Evolutionary conservation across 2,329 filamentous ascomycete genomes (phyloP).

Genomic region (Aureobasidium pullulans): DNA sequence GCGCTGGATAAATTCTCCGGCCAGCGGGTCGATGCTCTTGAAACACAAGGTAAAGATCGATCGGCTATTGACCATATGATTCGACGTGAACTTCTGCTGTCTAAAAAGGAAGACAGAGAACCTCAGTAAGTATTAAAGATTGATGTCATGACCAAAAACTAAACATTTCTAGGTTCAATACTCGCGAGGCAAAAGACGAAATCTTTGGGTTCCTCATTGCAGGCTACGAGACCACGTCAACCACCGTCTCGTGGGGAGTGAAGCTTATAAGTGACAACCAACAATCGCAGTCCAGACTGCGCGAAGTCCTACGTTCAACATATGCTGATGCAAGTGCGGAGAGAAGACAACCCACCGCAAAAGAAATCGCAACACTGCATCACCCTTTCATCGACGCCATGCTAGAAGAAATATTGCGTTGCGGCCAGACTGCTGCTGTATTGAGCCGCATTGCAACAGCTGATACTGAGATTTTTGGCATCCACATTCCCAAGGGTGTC

Average conservation of each 20-base stretch:
- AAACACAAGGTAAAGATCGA: slow-evolving; percentile 23
- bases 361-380: slow-evolving; percentile 25
- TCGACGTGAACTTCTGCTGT: slow-evolving; percentile 26
- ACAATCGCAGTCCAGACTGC: slow-evolving; percentile 30
- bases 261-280: slow-evolving; percentile 33
- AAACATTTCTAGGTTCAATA: slow-evolving; percentile 16
- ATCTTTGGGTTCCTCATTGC: slow-evolving; percentile 31
- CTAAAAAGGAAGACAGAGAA: slow-evolving; percentile 27
- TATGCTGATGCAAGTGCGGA: slow-evolving; percentile 21
- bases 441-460: slow-evolving; percentile 26
- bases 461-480: slow-evolving; percentile 37
- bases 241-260: slow-evolving; percentile 34
- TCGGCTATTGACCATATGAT: slow-evolving; percentile 33
- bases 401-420: slow-evolving; percentile 35
- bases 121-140: slow-evolving; percentile 17
- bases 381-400: slow-evolving; percentile 38
- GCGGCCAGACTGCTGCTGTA: slow-evolving; percentile 21
- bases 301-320: slow-evolving; percentile 23
- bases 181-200: slow-evolving; percentile 23
- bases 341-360: slow-evolving; percentile 22
- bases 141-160: not conserved
- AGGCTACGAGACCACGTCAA: slow-evolving; percentile 42
- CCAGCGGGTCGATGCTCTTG: slow-evolving; percentile 18
- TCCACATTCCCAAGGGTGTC: slow-evolving; percentile 34
- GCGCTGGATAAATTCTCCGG: slow-evolving; percentile 22